These are phyloP conservation scores for Scutellaria barbata DNA, from an alignment of 257 asterid genomes.

Conservation along the genomic window DNA sequence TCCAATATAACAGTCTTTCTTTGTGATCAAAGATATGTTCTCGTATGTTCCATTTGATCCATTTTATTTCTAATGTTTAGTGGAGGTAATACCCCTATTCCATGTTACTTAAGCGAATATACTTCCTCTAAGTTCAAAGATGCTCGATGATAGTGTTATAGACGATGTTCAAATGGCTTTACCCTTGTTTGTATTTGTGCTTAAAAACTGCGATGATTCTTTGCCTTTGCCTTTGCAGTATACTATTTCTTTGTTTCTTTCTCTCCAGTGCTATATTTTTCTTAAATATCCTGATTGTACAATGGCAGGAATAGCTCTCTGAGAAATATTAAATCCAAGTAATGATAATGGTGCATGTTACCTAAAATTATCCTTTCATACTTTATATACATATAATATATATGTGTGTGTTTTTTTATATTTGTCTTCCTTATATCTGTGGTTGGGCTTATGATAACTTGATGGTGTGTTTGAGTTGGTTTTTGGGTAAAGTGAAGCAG, in stretches of 20 bases:
- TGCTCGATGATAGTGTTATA: not conserved
- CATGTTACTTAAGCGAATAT: no score
- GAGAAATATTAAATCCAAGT: not conserved
- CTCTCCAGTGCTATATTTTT: no score
- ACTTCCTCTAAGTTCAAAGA: no score
- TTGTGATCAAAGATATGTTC: not conserved
- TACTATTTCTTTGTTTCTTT: no score
- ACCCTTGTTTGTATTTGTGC: not conserved
- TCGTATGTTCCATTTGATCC: not conserved
- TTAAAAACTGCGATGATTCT: no score
- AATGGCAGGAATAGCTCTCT: not conserved
- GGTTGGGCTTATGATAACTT: constrained; percentile 24
- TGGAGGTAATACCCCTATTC: not conserved
- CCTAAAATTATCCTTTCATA: not conserved
- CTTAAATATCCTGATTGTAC: no score
- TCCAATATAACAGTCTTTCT: not conserved
- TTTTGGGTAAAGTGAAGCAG: constrained; percentile 14
- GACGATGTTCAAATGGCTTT: not conserved
- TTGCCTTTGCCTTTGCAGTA: no score
- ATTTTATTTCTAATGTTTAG: not conserved
- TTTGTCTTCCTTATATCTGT: not conserved
- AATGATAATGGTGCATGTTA: not conserved
- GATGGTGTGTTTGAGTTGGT: constrained; percentile 23
- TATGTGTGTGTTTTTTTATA: not conserved
- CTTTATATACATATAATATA: not conserved